Evolutionary conservation across 2,329 filamentous ascomycete species (phyloP), one percentile per base, ranked within the genome.

Genomic region (Aspergillus thermomutatus): DNA sequence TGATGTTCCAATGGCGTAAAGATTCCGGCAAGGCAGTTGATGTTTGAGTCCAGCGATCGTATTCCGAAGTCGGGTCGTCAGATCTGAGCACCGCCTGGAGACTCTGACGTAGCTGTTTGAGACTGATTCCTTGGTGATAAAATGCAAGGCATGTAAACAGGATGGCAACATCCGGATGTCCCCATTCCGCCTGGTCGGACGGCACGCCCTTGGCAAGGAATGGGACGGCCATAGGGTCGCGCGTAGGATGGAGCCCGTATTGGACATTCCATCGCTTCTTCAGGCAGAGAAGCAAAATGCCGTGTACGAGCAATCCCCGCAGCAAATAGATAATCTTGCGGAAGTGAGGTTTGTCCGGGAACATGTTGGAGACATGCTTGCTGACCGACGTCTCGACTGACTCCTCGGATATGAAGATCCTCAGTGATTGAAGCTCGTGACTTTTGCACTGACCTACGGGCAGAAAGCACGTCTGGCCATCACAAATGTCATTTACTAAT

Each of bases 211-310:
- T 90, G 0, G 85, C 85, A 10, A 83, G 78, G 50, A 81, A 91
- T 0, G 88, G 88, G 0, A 91, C 88, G 0, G 87, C 87, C 4
- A 73, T 65, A 0, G 66, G 66, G 26, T 68, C 64, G 23, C 88
- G 77, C 0, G 59, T 48, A 0, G 82, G 79, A 60, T 86, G 79
- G 0, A 87, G 70, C 0, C 85, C 84, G 49, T 87, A 92, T 46
- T 85, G 78, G 0, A 91, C 87, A 27, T 87, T 86, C 82, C 83
- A 90, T 3, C 84, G 74, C 65, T 88, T 89, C 51, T 82, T 82
- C 0, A 89, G 65, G 2, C 78, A 81, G 26, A 86, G 80, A 1
- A 83, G 65, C 0, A 91, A 69, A 2, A 91, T 83, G 0, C 82
- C 75, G 54, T 85, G 79, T 0, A 83, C 77, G 0, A 91, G 66